Evolutionary conservation across 495 filamentous ascomycete genomes (phyloP), one percentile per base, ranked within the genome.

Genomic region (Penicillium coprophilum): DNA sequence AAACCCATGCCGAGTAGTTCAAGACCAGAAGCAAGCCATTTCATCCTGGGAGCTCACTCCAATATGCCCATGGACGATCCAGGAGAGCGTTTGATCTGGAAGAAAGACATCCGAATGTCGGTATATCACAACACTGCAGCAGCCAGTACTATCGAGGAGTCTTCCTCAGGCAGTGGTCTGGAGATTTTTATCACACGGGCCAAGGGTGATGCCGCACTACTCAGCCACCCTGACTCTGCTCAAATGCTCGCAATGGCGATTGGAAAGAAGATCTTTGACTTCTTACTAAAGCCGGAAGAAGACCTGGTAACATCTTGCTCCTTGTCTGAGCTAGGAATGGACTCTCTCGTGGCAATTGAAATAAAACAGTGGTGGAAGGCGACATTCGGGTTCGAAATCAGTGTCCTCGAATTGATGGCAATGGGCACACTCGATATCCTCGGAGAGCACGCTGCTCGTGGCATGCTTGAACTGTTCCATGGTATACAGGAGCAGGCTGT

Each of bases 371-470:
- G 78, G 77, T 77, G 59, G 61, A 62, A 62, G 17, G 34, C 60
- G 17, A 60, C 32, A 0, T 61, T 77, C 1, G 65, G 57, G 2
- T 57, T 72, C 7, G 70, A 77, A 6, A 65, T 77, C 17, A 73
- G 53, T 38, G 64, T 72, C 3, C 50, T 75, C 77, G 86, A n/a
- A 87, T 88, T 68, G 85, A 86, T 50, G 80, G 79, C 39, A 88
- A 88, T 62, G 38, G 39, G 19, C 7, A 44, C 38, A 1, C 38
- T 53, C 19, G 27, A 53, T 31, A 20, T 28, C 4, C 39, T 44
- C 13, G 50, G 38, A 6, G 19, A 43, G 5, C 50, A 53, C 28
- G 50, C 50, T 31, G 38, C 39, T 5, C n/a, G 10, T 2, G 50
- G 38, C 20, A 21, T 53, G 39, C 39, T 53, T 11, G 44, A 6